Conservation (phyloP, 2,329 filamentous ascomycete species). For the Parascedosporium putredinis region DNA sequence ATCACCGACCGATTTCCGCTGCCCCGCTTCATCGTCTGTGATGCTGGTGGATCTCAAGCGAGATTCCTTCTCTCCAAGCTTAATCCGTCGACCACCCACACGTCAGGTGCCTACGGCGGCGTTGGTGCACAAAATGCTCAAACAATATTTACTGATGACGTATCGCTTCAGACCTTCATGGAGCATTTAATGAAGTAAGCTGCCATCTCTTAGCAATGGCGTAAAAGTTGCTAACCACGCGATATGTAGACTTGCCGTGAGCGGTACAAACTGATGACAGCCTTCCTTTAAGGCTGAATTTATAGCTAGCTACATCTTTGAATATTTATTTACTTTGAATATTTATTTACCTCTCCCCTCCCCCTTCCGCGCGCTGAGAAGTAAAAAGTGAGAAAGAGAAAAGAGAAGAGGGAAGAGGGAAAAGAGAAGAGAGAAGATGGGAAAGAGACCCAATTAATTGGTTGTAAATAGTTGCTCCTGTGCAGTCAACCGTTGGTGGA, state of each 20-base stretch:
- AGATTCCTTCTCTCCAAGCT: constrained; percentile 95
- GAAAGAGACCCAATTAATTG: no score
- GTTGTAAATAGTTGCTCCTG: no score
- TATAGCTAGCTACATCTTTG: no score
- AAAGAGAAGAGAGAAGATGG: no score
- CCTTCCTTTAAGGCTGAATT: background rate
- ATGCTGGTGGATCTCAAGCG: constrained; percentile 95
- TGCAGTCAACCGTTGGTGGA: no score
- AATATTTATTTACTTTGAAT: no score
- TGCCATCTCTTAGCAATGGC: constrained; percentile 1
- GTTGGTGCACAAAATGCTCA: constrained; percentile 78
- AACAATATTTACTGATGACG: constrained; percentile 98
- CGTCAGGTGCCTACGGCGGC: constrained; percentile 82
- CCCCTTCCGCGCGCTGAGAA: no score
- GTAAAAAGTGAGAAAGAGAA: no score
- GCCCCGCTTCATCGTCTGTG: constrained; percentile 95
- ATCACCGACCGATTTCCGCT: constrained; percentile 98
- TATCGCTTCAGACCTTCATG: constrained; percentile 98
- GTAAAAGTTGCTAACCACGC: constrained; percentile 12
- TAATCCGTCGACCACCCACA: constrained; percentile 95
- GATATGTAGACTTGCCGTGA: constrained; percentile 43
- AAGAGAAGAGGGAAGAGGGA: no score
- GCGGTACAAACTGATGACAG: constrained; percentile 44
- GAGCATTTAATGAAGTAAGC: constrained; percentile 97
- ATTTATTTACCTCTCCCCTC: no score